A percentile compares a stretch with the other conserved stretches of the same genome.
Conservation (phyloP, 352 stramenopile species). For the Aphanomyces astaci region DNA sequence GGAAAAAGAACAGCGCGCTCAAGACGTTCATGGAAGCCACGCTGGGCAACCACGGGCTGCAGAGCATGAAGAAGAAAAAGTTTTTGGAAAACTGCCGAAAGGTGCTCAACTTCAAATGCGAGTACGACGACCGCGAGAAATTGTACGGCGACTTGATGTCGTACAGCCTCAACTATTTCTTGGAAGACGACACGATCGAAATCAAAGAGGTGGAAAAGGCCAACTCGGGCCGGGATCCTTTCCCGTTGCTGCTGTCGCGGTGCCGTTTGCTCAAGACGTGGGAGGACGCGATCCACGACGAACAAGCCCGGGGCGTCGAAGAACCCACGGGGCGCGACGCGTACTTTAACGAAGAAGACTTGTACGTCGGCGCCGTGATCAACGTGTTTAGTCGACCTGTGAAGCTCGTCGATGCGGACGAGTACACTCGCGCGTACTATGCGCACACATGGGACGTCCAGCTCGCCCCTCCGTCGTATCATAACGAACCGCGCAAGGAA, state of each 20-base stretch:
- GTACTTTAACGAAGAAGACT: slow-evolving; percentile 68
- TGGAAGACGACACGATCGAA: slow-evolving; percentile 85
- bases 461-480: slow-evolving; percentile 42
- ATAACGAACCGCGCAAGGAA: background rate
- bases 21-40: slow-evolving; percentile 83
- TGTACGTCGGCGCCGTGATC: slow-evolving; percentile 52
- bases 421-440: slow-evolving; percentile 72
- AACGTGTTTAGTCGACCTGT: slow-evolving; percentile 62
- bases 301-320: slow-evolving; percentile 72
- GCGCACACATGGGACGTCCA: slow-evolving; percentile 51
- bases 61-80: slow-evolving; percentile 76
- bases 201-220: slow-evolving; percentile 73
- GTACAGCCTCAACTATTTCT: slow-evolving; percentile 80
- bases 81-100: slow-evolving; percentile 84
- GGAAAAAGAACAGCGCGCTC: slow-evolving; percentile 63
- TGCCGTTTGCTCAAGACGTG: slow-evolving; percentile 56
- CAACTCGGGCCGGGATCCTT: slow-evolving; percentile 78
- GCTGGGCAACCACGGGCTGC: slow-evolving; percentile 58
- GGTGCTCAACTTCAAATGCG: slow-evolving; percentile 74
- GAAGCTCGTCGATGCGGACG: slow-evolving; percentile 67
- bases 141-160: slow-evolving; percentile 73
- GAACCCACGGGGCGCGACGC: slow-evolving; percentile 44
- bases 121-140: slow-evolving; percentile 75
- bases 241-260: slow-evolving; percentile 64
- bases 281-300: slow-evolving; percentile 52